phyloP scores from a whole-genome alignment of 371 early-diverging fungal species.

The Nematocida minor region DNA sequence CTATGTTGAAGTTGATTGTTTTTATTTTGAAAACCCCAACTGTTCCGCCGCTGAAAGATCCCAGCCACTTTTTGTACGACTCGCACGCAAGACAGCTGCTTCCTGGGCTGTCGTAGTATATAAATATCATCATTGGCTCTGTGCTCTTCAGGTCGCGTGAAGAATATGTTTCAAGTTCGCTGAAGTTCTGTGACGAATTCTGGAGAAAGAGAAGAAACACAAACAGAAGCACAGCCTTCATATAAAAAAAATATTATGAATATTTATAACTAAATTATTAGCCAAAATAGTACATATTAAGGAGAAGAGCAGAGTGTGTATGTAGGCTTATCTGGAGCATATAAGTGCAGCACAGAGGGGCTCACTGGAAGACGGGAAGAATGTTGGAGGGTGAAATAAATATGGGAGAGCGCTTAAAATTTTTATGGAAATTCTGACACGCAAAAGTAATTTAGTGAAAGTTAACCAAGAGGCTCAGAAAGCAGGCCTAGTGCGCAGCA shows the following conservation, averaged over 20 bases:
- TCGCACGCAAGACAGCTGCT: slow-evolving; percentile 42
- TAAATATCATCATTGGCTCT: slow-evolving; percentile 25
- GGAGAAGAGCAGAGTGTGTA: too few species aligned
- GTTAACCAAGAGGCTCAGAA: not conserved
- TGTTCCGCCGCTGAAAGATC: not conserved
- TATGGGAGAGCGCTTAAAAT: not conserved
- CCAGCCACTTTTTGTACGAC: slow-evolving; percentile 30
- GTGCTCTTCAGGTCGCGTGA: not conserved
- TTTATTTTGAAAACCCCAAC: slow-evolving; percentile 21
- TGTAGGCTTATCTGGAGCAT: not conserved
- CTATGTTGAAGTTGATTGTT: slow-evolving; percentile 20
- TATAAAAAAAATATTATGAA: not conserved
- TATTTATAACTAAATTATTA: not conserved
- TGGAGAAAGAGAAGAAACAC: slow-evolving; percentile 9
- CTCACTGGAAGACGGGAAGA: not conserved
- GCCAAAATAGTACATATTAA: not conserved
- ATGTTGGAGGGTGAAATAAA: too few species aligned
- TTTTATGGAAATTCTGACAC: slow-evolving; percentile 37
- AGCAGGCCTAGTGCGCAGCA: not conserved
- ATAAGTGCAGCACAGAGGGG: not conserved
- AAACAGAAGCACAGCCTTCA: not conserved
- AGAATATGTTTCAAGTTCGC: slow-evolving; percentile 8
- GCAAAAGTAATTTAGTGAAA: not conserved
- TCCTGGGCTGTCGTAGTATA: slow-evolving; percentile 36
- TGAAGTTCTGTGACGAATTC: not conserved